phyloP scores from a whole-genome alignment of 2,329 filamentous ascomycete species.

The Karstenula rhodostoma region DNA sequence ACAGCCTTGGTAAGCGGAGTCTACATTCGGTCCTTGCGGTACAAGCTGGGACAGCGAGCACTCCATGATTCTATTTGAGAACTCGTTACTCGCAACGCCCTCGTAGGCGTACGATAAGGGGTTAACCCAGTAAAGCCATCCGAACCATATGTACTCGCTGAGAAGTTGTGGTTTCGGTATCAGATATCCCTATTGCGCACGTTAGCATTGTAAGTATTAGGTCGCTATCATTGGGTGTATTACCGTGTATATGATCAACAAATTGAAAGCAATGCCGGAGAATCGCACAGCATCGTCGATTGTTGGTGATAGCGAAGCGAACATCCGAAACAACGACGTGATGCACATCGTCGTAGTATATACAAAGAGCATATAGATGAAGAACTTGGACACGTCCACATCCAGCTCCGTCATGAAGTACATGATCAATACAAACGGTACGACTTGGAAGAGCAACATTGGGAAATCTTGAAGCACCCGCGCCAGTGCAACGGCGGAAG shows the following conservation, averaged over 20 bases:
- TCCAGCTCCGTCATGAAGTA: slow-evolving; percentile 72
- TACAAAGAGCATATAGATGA: slow-evolving; percentile 71
- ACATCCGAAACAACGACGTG: slow-evolving; percentile 71
- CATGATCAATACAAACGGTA: slow-evolving; percentile 68
- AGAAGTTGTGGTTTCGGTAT: slow-evolving; percentile 71
- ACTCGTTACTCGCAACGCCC: slow-evolving; percentile 72
- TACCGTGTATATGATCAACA: slow-evolving; percentile 67
- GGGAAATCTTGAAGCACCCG: slow-evolving; percentile 71
- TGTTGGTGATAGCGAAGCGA: slow-evolving; percentile 68
- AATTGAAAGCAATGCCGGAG: slow-evolving; percentile 67
- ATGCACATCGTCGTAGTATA: slow-evolving; percentile 69
- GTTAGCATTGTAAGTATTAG: too few species aligned
- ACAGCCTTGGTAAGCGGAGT: slow-evolving; percentile 69
- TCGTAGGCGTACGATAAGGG: slow-evolving; percentile 70
- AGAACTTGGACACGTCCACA: slow-evolving; percentile 68
- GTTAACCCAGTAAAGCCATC: slow-evolving; percentile 56
- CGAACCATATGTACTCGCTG: slow-evolving; percentile 69
- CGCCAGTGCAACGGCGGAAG: slow-evolving; percentile 69
- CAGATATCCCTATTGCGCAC: slow-evolving; percentile 62
- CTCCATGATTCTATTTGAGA: slow-evolving; percentile 63
- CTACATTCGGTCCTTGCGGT: slow-evolving; percentile 63
- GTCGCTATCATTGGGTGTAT: too few species aligned
- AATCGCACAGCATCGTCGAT: slow-evolving; percentile 74
- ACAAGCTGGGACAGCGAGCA: slow-evolving; percentile 68
- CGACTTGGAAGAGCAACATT: slow-evolving; percentile 64